Base-by-base conservation (phyloP, 441 rosid species). In the Jatropha podagrica region DNA sequence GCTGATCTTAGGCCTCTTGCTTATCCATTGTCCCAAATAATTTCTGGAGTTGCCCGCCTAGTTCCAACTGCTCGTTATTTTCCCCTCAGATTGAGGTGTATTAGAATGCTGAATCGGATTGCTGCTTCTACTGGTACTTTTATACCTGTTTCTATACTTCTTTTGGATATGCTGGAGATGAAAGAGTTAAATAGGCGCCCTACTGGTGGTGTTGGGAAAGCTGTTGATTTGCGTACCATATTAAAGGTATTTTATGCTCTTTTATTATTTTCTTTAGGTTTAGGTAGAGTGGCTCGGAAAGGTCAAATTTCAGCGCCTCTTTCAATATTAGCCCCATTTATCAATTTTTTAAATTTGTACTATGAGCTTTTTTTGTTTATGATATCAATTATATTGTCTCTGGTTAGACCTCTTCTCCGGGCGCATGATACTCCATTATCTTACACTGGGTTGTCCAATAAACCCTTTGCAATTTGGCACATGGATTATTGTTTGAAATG, bases 111-210 rank as follows among this genome's bases (percentile, higher is more conserved):
- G 65, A 95, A 95, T 74, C 87, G 86, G 7, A 91, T 96, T 76
- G 89, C 96, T 78, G 90, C 91, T 41, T 81, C 93, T 2, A 93
- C 97, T 2, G 87, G 87, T 72, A 84, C 90, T n/a, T 96, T 81
- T 65, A 91, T 94, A 73, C 98, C 98, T 3, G 92, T 92, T 87
- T 92, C 97, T 60, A 88, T 87, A 86, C 97, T 92, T 69, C 95
- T 96, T 68, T 68, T 93, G 84, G 98, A 94, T 83, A 96, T 96
- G 99, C 86, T 96, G 77, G 97, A 96, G 80, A 94, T 94, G 97
- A 96, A 96, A 82, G 97, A 94, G 80, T 83, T 96, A 75, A 87
- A 89, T 74, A 90, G 82, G 77, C 91, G 94, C 55, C 97, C 98
- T 62, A 85, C 89, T 52, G 97, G 97, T 66, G 97, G 98, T 73